Conservation (phyloP, 495 filamentous ascomycete genomes). For the Chaetomium fimeti region DNA sequence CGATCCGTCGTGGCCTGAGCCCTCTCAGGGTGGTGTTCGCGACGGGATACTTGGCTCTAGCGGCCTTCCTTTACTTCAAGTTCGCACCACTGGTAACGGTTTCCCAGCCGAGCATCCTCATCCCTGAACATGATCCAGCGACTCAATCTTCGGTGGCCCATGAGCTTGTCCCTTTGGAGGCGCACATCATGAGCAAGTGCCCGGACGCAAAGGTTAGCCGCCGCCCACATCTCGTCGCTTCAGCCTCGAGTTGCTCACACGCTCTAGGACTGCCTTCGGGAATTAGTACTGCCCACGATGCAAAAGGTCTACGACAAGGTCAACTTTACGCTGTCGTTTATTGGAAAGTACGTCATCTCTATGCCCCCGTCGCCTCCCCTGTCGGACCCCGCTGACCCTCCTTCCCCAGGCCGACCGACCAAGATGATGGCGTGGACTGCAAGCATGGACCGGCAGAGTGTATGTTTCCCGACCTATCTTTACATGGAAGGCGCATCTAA, state of each 20-base stretch:
- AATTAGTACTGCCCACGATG: constrained; percentile 85
- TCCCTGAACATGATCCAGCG: background rate
- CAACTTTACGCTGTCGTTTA: constrained; percentile 86
- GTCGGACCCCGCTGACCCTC: constrained; percentile 7
- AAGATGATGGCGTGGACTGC: constrained; percentile 69
- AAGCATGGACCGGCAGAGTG: constrained; percentile 86
- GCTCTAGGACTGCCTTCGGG: constrained; percentile 66
- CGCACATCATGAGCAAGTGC: constrained; percentile 94
- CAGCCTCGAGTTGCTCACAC: background rate
- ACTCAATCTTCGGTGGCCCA: background rate
- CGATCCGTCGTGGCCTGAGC: constrained; percentile 19
- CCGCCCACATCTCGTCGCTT: background rate
- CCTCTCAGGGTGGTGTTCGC: constrained; percentile 17
- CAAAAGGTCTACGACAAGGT: constrained; percentile 76
- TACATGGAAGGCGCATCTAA: background rate
- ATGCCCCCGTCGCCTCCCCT: background rate
- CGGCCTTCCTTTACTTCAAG: constrained; percentile 15
- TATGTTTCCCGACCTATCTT: constrained; percentile 20
- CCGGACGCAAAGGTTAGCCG: constrained; percentile 64
- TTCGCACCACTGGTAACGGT: constrained; percentile 1
- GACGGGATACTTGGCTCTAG: constrained; percentile 14
- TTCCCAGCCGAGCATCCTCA: background rate
- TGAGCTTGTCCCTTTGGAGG: constrained; percentile 69
- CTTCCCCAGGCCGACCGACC: constrained; percentile 44
- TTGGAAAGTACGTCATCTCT: constrained; percentile 63